These are phyloP conservation scores for Lizonia empirigonia DNA, from an alignment of 2,329 filamentous ascomycete species.

Conservation along the genomic window DNA sequence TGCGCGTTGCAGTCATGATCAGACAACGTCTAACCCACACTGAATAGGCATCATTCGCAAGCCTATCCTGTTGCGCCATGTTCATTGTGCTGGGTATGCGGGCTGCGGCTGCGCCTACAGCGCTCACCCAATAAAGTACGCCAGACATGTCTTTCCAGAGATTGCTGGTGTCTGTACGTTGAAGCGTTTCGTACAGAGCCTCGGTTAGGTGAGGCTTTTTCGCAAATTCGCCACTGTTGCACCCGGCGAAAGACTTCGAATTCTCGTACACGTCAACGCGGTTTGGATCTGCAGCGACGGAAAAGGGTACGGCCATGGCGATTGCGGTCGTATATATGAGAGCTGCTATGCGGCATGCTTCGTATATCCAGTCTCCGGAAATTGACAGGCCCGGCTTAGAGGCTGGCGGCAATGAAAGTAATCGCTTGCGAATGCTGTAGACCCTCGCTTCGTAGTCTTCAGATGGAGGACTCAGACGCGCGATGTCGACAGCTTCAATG, in stretches of 20 bases:
- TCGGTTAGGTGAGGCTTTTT: constrained; percentile 23
- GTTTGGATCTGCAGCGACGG: constrained; percentile 30
- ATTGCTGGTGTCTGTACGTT: constrained; percentile 31
- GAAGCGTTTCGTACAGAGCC: constrained; percentile 30
- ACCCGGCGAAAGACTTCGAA: neutral
- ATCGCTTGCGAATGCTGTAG: constrained; percentile 22
- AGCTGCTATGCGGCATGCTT: constrained; percentile 42
- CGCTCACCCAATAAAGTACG: constrained; percentile 43
- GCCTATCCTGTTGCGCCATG: constrained; percentile 12
- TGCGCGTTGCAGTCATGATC: constrained; percentile 36
- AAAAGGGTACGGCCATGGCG: constrained; percentile 35
- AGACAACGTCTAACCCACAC: constrained; percentile 36
- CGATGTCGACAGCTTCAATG: constrained; percentile 6
- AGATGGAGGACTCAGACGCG: neutral
- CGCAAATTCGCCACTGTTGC: neutral
- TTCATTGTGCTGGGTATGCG: constrained; percentile 22
- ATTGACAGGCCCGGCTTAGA: constrained; percentile 24
- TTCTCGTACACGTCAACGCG: neutral
- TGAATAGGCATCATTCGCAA: constrained; percentile 20
- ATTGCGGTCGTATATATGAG: constrained; percentile 43
- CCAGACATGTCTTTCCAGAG: constrained; percentile 43
- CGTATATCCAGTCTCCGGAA: constrained; percentile 41
- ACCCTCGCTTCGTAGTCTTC: constrained; percentile 24
- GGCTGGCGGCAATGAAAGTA: constrained; percentile 32
- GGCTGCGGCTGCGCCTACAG: constrained; percentile 40